phyloP scores from a whole-genome alignment of 805 yeast species.

The Ogataea thermomethanolica region DNA sequence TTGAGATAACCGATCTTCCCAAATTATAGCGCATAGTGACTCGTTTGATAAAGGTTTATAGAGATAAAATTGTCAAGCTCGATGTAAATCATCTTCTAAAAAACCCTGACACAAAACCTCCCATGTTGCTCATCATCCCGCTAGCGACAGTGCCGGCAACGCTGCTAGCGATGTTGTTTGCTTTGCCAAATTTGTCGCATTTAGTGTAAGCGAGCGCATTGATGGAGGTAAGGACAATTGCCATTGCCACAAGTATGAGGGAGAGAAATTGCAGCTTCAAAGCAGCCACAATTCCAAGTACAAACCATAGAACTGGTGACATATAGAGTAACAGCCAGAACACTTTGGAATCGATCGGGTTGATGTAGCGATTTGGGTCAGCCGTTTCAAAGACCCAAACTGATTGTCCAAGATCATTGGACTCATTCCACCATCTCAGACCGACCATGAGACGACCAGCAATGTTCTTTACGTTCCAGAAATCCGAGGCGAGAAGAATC shows the following conservation, averaged over 20 bases:
- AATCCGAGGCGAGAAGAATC: constrained; percentile 78
- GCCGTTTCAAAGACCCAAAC: constrained; percentile 89
- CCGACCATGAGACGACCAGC: constrained; percentile 90
- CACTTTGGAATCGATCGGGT: constrained; percentile 86
- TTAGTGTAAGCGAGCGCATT: constrained; percentile 88
- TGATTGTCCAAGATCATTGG: constrained; percentile 58
- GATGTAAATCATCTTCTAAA: constrained; percentile 2
- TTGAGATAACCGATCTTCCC: constrained; percentile 20
- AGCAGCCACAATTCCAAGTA: constrained; percentile 72
- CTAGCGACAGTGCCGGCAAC: constrained; percentile 53
- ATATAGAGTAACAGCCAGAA: constrained; percentile 81
- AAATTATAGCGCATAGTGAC: constrained; percentile 1
- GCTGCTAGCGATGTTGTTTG: constrained; percentile 60
- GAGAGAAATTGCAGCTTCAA: constrained; percentile 72
- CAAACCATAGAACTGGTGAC: constrained; percentile 73
- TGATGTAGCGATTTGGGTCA: constrained; percentile 65
- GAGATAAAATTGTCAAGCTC: background rate
- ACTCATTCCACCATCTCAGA: constrained; percentile 95
- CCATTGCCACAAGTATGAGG: constrained; percentile 60
- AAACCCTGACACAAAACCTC: constrained; percentile 16
- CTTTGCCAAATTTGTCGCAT: constrained; percentile 90
- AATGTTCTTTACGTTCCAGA: constrained; percentile 90
- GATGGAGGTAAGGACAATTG: constrained; percentile 68
- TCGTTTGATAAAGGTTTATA: constrained; percentile 1
- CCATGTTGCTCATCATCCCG: constrained; percentile 41